phyloP scores from a whole-genome alignment of 257 asterid species.

The Knoxia roxburghii region DNA sequence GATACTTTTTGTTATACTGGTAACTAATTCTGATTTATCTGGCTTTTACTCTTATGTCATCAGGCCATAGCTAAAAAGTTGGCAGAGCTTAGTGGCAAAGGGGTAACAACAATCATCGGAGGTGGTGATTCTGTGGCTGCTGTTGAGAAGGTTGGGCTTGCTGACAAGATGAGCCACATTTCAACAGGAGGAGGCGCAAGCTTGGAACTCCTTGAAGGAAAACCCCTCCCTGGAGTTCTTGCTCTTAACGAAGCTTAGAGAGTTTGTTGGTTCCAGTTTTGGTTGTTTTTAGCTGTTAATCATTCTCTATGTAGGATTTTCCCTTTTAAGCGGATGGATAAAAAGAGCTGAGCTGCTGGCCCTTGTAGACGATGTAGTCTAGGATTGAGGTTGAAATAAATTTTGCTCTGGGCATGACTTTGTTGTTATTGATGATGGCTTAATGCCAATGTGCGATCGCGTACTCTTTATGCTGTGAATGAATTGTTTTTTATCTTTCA shows the following conservation, averaged over 20 bases:
- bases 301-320: not conserved
- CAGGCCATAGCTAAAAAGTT: slow-evolving; percentile 71
- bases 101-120: slow-evolving; percentile 86
- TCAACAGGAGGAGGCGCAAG: slow-evolving; percentile 96
- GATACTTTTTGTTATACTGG: not conserved
- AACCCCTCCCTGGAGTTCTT: slow-evolving; percentile 75
- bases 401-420: slow-evolving; percentile 13
- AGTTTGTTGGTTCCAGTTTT: slow-evolving; percentile 1
- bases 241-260: slow-evolving; percentile 67
- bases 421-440: not conserved
- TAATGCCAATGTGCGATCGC: not conserved
- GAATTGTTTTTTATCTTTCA: not conserved
- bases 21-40: not conserved
- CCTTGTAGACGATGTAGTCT: slow-evolving; percentile 20
- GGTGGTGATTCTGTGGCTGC: slow-evolving; percentile 98
- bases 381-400: slow-evolving; percentile 28
- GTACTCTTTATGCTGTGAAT: not conserved
- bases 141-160: slow-evolving; percentile 85
- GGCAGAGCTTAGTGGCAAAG: slow-evolving; percentile 86
- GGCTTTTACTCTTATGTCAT: not conserved
- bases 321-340: slow-evolving; percentile 10
- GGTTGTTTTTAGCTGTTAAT: not conserved
- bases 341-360: slow-evolving; percentile 20
- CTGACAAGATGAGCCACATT: slow-evolving; percentile 93
- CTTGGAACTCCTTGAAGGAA: slow-evolving; percentile 92